phyloP scores from a whole-genome alignment of 768 basidiomycete species.

The Naematelia encephala region DNA sequence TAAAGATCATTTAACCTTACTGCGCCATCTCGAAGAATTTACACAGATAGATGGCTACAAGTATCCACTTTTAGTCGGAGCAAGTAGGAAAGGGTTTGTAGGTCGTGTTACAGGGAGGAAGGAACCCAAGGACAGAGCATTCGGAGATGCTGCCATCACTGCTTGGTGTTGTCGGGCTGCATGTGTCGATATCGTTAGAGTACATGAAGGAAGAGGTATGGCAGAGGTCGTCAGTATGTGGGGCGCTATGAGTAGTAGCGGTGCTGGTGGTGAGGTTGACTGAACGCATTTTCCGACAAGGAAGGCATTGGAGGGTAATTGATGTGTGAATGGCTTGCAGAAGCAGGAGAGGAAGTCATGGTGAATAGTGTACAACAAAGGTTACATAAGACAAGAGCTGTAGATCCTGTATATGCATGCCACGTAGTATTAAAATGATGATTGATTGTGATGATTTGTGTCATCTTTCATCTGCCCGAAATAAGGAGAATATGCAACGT shows the following conservation, averaged over 20 bases:
- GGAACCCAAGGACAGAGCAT: conserved; percentile 62
- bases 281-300: no score
- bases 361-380: no score
- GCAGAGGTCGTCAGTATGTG: conserved; percentile 69
- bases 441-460: no score
- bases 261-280: no score
- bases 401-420: no score
- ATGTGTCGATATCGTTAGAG: conserved; percentile 67
- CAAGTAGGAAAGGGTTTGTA: conserved; percentile 80
- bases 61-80: conserved; percentile 65
- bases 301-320: no score
- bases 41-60: background rate
- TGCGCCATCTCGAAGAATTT: conserved; percentile 55
- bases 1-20: conserved; percentile 67
- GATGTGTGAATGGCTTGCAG: no score
- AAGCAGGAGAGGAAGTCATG: no score
- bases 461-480: no score
- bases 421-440: no score
- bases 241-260: conserved; percentile 62
- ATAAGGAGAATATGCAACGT: no score
- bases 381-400: no score
- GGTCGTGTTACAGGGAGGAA: conserved; percentile 61
- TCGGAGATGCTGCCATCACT: conserved; percentile 75
- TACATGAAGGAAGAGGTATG: conserved; percentile 75
- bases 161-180: conserved; percentile 68